These are phyloP conservation scores for Fusarium verrucosum DNA, from an alignment of 2,329 filamentous ascomycete genomes.

Conservation along the genomic window DNA sequence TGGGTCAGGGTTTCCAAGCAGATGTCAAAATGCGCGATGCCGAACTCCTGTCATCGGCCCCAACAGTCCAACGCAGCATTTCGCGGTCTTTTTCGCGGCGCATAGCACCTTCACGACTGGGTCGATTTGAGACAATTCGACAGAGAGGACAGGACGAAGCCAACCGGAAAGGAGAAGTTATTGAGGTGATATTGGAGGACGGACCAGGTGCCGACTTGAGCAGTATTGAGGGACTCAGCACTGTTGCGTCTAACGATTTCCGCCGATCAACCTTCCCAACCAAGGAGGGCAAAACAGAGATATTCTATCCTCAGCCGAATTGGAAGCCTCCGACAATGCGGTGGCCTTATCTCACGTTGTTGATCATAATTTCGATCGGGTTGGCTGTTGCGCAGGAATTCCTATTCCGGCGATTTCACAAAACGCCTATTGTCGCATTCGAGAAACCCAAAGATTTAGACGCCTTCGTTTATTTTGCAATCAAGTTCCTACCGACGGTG, in stretches of 20 bases:
- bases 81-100: slow-evolving; percentile 55
- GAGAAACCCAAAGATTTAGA: slow-evolving; percentile 59
- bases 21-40: slow-evolving; percentile 59
- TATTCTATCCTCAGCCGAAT: slow-evolving; percentile 70
- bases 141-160: slow-evolving; percentile 66
- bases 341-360: slow-evolving; percentile 65
- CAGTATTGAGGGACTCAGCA: slow-evolving; percentile 57
- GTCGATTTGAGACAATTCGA: slow-evolving; percentile 55
- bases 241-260: slow-evolving; percentile 43
- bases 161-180: slow-evolving; percentile 66
- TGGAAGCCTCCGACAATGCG: slow-evolving; percentile 75
- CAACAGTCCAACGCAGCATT: slow-evolving; percentile 48
- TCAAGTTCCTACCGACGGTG: slow-evolving; percentile 71
- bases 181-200: slow-evolving; percentile 63
- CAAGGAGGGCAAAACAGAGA: slow-evolving; percentile 53
- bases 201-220: slow-evolving; percentile 61
- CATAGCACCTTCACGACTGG: slow-evolving; percentile 36
- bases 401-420: slow-evolving; percentile 60
- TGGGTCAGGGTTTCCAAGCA: slow-evolving; percentile 63
- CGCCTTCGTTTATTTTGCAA: slow-evolving; percentile 64
- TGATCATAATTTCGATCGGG: slow-evolving; percentile 63
- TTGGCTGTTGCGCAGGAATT: slow-evolving; percentile 64
- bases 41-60: slow-evolving; percentile 56
- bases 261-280: slow-evolving; percentile 52
- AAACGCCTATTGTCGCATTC: slow-evolving; percentile 60